Conservation (phyloP, 2,329 filamentous ascomycete genomes). For the Monosporascus sp. region DNA sequence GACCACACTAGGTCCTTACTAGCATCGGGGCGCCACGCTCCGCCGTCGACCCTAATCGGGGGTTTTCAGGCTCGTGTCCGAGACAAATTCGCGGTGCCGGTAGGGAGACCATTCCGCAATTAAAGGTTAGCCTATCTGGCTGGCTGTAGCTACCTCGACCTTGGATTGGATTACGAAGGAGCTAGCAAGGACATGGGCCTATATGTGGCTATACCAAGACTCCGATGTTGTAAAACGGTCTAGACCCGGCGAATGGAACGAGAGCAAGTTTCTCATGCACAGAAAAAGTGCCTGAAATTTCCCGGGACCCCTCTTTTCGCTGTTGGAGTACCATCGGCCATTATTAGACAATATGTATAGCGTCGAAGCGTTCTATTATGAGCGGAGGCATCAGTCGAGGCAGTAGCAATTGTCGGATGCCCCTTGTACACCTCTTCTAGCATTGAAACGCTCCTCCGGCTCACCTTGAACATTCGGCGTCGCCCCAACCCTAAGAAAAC, state of each 20-base stretch:
- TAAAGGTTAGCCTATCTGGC: too few relatives aligned
- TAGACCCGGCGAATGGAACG: neutral
- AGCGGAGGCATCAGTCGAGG: too few relatives aligned
- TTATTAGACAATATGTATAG: neutral
- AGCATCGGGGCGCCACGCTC: neutral
- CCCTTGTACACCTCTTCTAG: too few relatives aligned
- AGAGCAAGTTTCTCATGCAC: neutral
- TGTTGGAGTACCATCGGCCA: neutral
- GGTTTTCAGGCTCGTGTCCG: neutral
- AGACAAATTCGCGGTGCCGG: neutral
- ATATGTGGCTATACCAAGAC: neutral
- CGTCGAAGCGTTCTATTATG: too few relatives aligned
- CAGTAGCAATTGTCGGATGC: too few relatives aligned
- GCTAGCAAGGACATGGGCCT: neutral
- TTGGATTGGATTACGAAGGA: too few relatives aligned
- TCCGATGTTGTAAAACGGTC: neutral
- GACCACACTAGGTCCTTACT: neutral
- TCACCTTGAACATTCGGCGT: neutral
- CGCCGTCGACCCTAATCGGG: neutral
- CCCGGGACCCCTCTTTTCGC: neutral
- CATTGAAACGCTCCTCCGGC: too few relatives aligned
- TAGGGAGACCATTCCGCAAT: too few relatives aligned
- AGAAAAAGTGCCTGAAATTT: neutral
- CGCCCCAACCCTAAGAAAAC: neutral
- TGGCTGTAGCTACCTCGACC: too few relatives aligned